These are phyloP conservation scores for Colletotrichum destructivum DNA, from an alignment of 2,329 filamentous ascomycete genomes.

Conservation along the genomic window DNA sequence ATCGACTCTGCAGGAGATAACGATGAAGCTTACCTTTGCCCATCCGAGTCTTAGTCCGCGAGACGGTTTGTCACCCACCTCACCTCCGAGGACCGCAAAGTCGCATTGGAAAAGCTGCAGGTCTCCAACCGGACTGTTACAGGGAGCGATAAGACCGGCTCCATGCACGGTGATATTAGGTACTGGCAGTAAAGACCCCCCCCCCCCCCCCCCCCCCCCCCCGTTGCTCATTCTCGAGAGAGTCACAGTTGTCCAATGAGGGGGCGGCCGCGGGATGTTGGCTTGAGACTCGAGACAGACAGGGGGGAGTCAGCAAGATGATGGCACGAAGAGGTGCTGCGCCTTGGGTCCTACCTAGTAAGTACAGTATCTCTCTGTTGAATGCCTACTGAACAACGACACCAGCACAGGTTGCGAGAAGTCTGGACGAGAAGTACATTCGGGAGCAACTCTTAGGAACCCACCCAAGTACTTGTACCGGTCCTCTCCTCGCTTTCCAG, in stretches of 20 bases:
- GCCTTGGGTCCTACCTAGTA: not conserved
- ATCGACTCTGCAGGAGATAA: constrained; percentile 15
- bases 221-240: constrained; percentile 20
- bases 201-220: no score
- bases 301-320: no score
- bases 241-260: constrained; percentile 16
- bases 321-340: no score
- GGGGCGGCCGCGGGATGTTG: not conserved
- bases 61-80: constrained; percentile 14
- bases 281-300: constrained; percentile 38
- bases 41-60: not conserved
- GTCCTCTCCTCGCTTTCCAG: not conserved
- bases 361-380: not conserved
- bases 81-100: constrained; percentile 5
- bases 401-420: not conserved
- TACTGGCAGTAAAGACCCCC: constrained; percentile 28
- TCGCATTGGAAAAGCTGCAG: constrained; percentile 26
- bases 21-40: not conserved
- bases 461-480: not conserved
- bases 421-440: no score
- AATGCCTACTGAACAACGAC: not conserved
- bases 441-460: no score
- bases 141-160: constrained; percentile 23
- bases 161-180: constrained; percentile 32
- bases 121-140: constrained; percentile 20